Conservation (phyloP, 75 land plant species). For the Chamaecyparis obtusa region DNA sequence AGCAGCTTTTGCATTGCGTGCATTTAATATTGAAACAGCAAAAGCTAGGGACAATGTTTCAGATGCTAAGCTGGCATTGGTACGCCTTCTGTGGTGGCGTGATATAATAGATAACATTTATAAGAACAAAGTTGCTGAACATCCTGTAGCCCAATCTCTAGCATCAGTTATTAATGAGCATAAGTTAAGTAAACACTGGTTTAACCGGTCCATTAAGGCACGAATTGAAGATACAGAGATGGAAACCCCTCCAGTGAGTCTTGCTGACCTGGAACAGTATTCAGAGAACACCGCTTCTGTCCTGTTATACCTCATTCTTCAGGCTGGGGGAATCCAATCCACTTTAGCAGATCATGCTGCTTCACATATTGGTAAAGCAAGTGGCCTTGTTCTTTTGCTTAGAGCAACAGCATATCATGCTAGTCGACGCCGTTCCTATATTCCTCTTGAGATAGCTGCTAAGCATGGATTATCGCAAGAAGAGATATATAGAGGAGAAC, state of each 20-base stretch:
- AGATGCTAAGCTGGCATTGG: conserved; percentile 77
- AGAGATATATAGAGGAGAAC: conserved; percentile 45
- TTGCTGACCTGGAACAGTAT: conserved; percentile 78
- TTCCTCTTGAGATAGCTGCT: conserved; percentile 73
- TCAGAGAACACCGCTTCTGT: conserved; percentile 91
- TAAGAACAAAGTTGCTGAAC: conserved; percentile 62
- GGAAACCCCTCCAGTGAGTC: conserved; percentile 53
- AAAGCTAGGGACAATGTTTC: conserved; percentile 78
- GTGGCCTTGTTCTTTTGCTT: conserved; percentile 77
- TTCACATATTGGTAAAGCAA: conserved; percentile 97
- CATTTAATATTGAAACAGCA: conserved; percentile 95
- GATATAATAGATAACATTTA: conserved; percentile 84
- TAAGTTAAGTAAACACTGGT: conserved; percentile 85
- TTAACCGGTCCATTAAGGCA: conserved; percentile 85
- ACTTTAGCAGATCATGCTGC: conserved; percentile 97
- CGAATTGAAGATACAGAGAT: conserved; percentile 75
- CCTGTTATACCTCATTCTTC: conserved; percentile 80
- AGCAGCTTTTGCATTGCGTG: conserved; percentile 92
- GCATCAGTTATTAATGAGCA: conserved; percentile 57
- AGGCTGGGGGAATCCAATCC: conserved; percentile 88
- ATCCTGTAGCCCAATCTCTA: conserved; percentile 77
- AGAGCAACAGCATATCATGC: conserved; percentile 81
- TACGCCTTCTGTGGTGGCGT: conserved; percentile 97
- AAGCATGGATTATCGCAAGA: conserved; percentile 75
- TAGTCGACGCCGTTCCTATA: conserved; percentile 55